A percentile compares a stretch with the other conserved stretches of the same genome.
phyloP scores from a whole-genome alignment of 441 rosid genomes.

The Euphorbia schlechtendalii region DNA sequence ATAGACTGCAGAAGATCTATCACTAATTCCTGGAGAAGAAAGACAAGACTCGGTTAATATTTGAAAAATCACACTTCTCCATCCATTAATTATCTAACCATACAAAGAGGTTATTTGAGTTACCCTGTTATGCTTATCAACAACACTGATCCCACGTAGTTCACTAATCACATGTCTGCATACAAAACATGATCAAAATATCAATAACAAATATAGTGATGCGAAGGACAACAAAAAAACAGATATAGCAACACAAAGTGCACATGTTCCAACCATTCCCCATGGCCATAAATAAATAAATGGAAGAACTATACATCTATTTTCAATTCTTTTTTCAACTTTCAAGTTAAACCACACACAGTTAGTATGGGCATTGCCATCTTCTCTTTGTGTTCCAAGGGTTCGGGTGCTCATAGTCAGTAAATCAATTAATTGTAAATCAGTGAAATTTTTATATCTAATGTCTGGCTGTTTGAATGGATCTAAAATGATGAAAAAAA shows the following conservation, averaged over 20 bases:
- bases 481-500: no score
- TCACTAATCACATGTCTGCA: constrained; percentile 43
- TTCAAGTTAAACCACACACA: neutral
- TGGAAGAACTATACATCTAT: neutral
- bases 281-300: neutral
- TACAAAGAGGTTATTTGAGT: constrained; percentile 7
- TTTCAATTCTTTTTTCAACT: neutral
- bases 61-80: neutral
- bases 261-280: neutral
- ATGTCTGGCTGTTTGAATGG: neutral
- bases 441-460: no score
- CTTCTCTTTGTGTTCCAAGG: neutral
- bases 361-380: neutral
- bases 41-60: constrained; percentile 11
- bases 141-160: constrained; percentile 45
- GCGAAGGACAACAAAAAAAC: neutral
- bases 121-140: constrained; percentile 48
- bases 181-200: constrained; percentile 9
- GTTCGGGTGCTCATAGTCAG: no score
- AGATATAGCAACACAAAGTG: neutral
- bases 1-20: constrained; percentile 58
- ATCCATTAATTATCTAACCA: neutral
- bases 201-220: neutral
- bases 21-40: constrained; percentile 38
- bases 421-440: no score